phyloP scores from a whole-genome alignment of 306 rosid species.

The Sicyos edulis region DNA sequence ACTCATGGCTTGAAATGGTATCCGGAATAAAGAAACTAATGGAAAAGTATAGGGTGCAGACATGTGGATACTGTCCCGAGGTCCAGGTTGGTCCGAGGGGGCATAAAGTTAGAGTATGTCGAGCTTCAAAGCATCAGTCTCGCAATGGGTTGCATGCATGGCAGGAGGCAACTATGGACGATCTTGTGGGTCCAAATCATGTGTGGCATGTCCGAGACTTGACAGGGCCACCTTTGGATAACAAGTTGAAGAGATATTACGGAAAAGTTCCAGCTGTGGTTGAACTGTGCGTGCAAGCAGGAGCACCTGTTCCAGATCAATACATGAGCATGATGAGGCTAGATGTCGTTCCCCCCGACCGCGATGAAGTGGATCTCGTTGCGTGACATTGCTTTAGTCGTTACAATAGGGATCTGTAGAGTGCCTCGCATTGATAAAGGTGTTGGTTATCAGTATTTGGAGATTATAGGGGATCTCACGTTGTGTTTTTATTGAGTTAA shows the following conservation, averaged over 20 bases:
- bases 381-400: constrained; percentile 44
- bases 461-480: too few species aligned
- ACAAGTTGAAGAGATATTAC: constrained; percentile 74
- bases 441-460: not conserved
- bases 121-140: constrained; percentile 83
- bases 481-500: too few species aligned
- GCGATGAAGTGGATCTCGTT: constrained; percentile 33
- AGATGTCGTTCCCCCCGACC: constrained; percentile 66
- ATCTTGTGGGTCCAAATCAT: constrained; percentile 58
- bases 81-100: constrained; percentile 85
- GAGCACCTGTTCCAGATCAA: constrained; percentile 59
- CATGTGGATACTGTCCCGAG: constrained; percentile 83
- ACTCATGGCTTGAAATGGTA: constrained; percentile 72
- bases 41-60: constrained; percentile 60
- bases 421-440: not conserved
- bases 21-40: constrained; percentile 61
- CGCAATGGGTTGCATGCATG: constrained; percentile 87
- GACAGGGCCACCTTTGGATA: constrained; percentile 46
- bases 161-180: constrained; percentile 77
- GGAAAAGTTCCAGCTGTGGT: constrained; percentile 92
- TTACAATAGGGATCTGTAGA: not conserved
- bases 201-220: constrained; percentile 79
- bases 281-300: constrained; percentile 75
- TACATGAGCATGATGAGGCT: constrained; percentile 82
- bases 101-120: constrained; percentile 82